Percentiles rank a stretch among this genome's conserved stretches.
phyloP scores from a whole-genome alignment of 495 filamentous ascomycete species.

The Aspergillus bridgeri region DNA sequence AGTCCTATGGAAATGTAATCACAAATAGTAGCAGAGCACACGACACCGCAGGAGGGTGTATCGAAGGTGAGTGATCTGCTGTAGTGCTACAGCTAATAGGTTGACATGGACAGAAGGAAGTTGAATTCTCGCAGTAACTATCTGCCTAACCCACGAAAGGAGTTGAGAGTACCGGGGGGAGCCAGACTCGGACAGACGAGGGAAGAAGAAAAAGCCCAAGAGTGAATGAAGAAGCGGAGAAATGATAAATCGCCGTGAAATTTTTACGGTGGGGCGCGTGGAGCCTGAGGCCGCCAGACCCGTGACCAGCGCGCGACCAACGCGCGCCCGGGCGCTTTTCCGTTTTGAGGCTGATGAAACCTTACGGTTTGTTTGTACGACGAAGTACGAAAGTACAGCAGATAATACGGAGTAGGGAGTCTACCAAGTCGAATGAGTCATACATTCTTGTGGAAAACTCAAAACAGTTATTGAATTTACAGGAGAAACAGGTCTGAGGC shows the following conservation, averaged over 20 bases:
- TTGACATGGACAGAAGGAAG: neutral
- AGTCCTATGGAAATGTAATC: neutral
- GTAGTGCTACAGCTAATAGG: constrained; percentile 13
- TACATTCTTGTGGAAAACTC: neutral
- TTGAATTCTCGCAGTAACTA: neutral
- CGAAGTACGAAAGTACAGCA: too few relatives aligned
- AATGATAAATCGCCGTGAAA: neutral
- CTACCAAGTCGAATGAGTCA: neutral
- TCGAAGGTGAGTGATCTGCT: constrained; percentile 5
- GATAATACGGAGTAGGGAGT: too few relatives aligned
- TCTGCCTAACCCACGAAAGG: neutral
- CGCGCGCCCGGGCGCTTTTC: constrained; percentile 3
- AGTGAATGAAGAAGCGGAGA: neutral
- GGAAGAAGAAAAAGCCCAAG: neutral
- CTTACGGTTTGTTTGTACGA: neutral
- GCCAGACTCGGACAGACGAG: neutral
- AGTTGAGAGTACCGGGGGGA: neutral
- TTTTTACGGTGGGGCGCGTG: constrained; percentile 20
- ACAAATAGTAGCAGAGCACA: constrained; percentile 17
- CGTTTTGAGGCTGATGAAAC: neutral
- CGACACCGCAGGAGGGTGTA: constrained; percentile 13
- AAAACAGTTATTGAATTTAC: neutral
- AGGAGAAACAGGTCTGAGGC: constrained; percentile 1
- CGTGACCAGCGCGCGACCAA: constrained; percentile 20
- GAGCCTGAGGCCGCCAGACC: constrained; percentile 21